These are phyloP conservation scores for Calocybe indica DNA, from an alignment of 768 basidiomycete species.

Conservation along the genomic window DNA sequence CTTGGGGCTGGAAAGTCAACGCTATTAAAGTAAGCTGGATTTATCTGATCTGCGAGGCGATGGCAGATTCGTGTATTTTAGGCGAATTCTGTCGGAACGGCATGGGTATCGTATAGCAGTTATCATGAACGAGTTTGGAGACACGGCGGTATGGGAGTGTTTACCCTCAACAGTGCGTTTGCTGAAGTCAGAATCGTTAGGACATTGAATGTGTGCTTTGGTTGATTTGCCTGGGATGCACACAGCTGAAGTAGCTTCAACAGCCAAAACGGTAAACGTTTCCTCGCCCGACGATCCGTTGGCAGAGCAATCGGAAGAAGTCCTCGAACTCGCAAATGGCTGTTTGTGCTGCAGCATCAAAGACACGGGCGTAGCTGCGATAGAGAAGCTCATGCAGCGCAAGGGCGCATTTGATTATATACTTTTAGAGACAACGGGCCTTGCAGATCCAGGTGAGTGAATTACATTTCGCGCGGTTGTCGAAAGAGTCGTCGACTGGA, in stretches of 20 bases:
- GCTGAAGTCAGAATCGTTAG: conserved; percentile 31
- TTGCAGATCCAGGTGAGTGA: conserved; percentile 83
- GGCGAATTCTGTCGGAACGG: conserved; percentile 84
- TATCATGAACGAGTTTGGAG: conserved; percentile 98
- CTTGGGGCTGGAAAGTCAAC: conserved; percentile 95
- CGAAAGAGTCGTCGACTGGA: background rate
- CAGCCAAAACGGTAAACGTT: conserved; percentile 85
- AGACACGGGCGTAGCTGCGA: conserved; percentile 87
- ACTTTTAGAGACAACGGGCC: conserved; percentile 89
- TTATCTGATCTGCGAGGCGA: background rate
- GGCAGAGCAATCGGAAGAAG: conserved; percentile 69
- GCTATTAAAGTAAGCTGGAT: conserved; percentile 58
- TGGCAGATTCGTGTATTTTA: conserved; percentile 17
- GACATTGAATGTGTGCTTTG: conserved; percentile 82
- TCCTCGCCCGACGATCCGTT: conserved; percentile 58
- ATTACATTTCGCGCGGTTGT: background rate
- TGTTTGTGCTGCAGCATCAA: conserved; percentile 99
- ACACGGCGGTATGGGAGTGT: conserved; percentile 69
- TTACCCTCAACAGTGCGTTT: background rate
- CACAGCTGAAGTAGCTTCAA: background rate
- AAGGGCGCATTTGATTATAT: conserved; percentile 94
- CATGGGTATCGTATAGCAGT: conserved; percentile 97
- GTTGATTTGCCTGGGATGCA: background rate
- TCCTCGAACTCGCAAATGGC: conserved; percentile 91
- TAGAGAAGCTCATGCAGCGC: conserved; percentile 83